Base-by-base conservation (phyloP, 345 rosid genomes). In the Camelina sativa region DNA sequence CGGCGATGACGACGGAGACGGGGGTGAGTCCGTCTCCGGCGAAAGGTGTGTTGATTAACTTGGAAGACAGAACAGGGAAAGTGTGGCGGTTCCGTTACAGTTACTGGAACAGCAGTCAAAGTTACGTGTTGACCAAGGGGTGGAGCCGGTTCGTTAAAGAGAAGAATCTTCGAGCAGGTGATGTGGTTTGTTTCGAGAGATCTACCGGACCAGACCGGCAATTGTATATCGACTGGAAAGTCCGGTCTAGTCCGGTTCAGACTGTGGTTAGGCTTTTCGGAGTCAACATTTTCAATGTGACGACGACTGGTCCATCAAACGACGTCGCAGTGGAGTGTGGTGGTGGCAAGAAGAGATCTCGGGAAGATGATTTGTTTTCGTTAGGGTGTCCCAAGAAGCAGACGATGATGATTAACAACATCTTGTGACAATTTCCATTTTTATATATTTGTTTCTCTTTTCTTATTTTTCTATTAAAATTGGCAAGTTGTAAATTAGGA, bases 31-130 rank as follows among this genome's bases (percentile, higher is more conserved):
- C 44, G 23, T 70, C 75, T 62, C 75, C 83, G 56, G 80, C 86
- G 1, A 91, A 89, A 72, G 98, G 96, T 1, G 61, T 87, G 41
- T 76, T 91, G 62, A 78, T 91, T 16, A 91, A 91, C 74, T 82
- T 94, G 56, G 91, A 90, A 76, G 98, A 94, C 34, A 72, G 76
- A 2, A 78, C 84, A 0, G 95, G 98, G 2, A 91, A 89, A 80
- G 93, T 94, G 30, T 94, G 98, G 98, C 74, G 98, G 78, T 94
- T 94, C 59, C 83, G 98, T 77, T 94, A 94, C 77, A 90, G 97
- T 12, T 94, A 94, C 71, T 94, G 98, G 98, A 94, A 90, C 71
- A 94, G 96, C 58, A 94, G 98, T 82, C 98, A 88, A 44, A 94
- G 97, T 74, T 94, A 91, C 67, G 98, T 91, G 64, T 81, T 94